These are phyloP conservation scores for Corymbia calophylla DNA, from an alignment of 441 rosid genomes.

Conservation along the genomic window DNA sequence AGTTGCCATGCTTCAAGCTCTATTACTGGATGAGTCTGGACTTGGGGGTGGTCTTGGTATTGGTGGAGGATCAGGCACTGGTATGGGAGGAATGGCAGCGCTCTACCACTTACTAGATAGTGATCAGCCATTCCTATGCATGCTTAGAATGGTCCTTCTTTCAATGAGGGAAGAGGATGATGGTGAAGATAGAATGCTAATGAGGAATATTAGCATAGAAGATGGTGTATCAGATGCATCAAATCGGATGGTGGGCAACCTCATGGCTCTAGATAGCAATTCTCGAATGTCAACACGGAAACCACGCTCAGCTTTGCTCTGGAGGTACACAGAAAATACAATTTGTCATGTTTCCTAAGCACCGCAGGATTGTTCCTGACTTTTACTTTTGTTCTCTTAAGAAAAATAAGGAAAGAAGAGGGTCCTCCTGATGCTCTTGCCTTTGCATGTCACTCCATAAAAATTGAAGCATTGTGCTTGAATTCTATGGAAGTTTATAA, in stretches of 20 bases:
- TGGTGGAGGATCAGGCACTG: conserved; percentile 99
- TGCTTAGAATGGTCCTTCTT: conserved; percentile 98
- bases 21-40: conserved; percentile 93
- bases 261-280: conserved; percentile 36
- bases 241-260: conserved; percentile 32
- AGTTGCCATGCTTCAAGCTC: conserved; percentile 96
- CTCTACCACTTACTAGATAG: conserved; percentile 97
- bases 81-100: conserved; percentile 99
- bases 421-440: background rate
- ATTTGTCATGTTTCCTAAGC: background rate
- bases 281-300: conserved; percentile 55
- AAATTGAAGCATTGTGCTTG: background rate
- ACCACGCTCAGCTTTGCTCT: conserved; percentile 83
- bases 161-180: conserved; percentile 98
- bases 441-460: background rate
- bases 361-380: background rate
- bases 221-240: conserved; percentile 44
- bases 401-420: background rate
- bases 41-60: conserved; percentile 99
- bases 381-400: background rate
- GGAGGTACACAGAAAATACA: conserved; percentile 63
- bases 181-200: conserved; percentile 74
- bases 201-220: conserved; percentile 57
- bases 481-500: background rate
- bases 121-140: conserved; percentile 99